phyloP scores from a whole-genome alignment of 2,329 filamentous ascomycete genomes.

The Botrytis byssoidea region DNA sequence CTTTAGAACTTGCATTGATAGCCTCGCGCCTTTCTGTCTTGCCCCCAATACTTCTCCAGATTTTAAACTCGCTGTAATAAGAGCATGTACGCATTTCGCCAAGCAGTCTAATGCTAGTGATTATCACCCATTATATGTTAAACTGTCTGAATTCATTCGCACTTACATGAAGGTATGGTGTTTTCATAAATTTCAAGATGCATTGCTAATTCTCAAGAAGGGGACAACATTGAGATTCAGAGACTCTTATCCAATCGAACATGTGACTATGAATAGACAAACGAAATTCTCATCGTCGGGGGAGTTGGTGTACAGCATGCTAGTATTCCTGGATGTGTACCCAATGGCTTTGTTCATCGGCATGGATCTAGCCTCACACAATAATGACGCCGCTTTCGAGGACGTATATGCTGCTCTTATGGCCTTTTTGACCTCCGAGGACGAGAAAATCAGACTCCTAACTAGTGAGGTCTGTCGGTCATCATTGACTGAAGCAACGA shows the following conservation, averaged over 20 bases:
- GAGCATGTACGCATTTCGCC: conserved; percentile 62
- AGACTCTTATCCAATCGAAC: conserved; percentile 41
- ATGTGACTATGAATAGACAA: conserved; percentile 43
- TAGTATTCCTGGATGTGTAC: conserved; percentile 57
- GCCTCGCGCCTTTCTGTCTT: conserved; percentile 57
- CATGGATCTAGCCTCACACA: conserved; percentile 40
- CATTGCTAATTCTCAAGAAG: conserved; percentile 29
- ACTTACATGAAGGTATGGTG: conserved; percentile 53
- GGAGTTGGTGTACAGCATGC: conserved; percentile 51
- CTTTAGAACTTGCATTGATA: conserved; percentile 57
- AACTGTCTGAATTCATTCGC: conserved; percentile 56
- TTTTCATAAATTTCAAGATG: not conserved
- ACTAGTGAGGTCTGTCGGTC: conserved; percentile 35
- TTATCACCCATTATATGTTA: conserved; percentile 56
- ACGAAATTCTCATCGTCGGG: conserved; percentile 43
- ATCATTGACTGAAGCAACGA: conserved; percentile 33
- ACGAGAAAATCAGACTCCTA: conserved; percentile 37
- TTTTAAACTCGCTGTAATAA: conserved; percentile 63
- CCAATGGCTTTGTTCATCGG: conserved; percentile 50
- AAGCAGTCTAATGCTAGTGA: conserved; percentile 48
- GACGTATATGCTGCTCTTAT: conserved; percentile 35
- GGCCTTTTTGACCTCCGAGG: conserved; percentile 36
- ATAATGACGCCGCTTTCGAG: conserved; percentile 41
- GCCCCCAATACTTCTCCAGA: conserved; percentile 54
- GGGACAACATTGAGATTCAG: conserved; percentile 27